These are phyloP conservation scores for Gloeostereum incarnatum DNA, from an alignment of 768 basidiomycete genomes.

Conservation along the genomic window DNA sequence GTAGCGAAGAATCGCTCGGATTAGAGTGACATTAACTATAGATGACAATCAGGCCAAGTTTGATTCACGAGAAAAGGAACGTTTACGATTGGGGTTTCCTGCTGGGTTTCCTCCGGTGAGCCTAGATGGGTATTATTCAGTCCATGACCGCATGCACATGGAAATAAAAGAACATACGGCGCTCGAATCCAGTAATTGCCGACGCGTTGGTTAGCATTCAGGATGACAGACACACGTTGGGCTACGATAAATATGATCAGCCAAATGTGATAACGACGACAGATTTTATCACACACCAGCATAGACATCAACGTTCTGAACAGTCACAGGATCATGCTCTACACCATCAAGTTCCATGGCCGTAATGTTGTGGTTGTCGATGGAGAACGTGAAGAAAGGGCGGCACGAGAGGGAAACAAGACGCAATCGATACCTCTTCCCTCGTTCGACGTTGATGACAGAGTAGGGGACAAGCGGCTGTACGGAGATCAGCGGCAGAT, in stretches of 20 bases:
- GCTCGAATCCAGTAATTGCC: slow-evolving; percentile 36
- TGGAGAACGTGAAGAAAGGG: slow-evolving; percentile 26
- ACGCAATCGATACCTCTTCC: slow-evolving; percentile 42
- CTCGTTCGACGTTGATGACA: slow-evolving; percentile 29
- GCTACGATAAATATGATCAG: too few species aligned
- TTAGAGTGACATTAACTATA: slow-evolving; percentile 19
- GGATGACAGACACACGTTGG: slow-evolving; percentile 25
- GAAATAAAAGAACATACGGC: slow-evolving; percentile 10
- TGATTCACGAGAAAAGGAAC: too few species aligned
- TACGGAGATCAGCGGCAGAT: slow-evolving; percentile 11
- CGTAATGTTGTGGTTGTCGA: slow-evolving; percentile 26
- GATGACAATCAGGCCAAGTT: neutral
- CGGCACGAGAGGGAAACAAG: slow-evolving; percentile 38
- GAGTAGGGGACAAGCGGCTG: slow-evolving; percentile 21
- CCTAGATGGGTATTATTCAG: slow-evolving; percentile 1
- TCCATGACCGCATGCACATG: neutral
- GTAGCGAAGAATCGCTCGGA: slow-evolving; percentile 27
- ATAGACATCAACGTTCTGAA: slow-evolving; percentile 33
- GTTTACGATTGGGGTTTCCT: slow-evolving; percentile 17
- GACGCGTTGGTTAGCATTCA: slow-evolving; percentile 31
- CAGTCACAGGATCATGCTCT: slow-evolving; percentile 25
- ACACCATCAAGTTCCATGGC: slow-evolving; percentile 31
- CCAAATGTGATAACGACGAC: neutral
- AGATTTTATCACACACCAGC: slow-evolving; percentile 17
- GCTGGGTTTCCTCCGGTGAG: slow-evolving; percentile 15